Evolutionary conservation across 2,329 filamentous ascomycete genomes (phyloP).

Genomic region (Aspergillus tamarii): DNA sequence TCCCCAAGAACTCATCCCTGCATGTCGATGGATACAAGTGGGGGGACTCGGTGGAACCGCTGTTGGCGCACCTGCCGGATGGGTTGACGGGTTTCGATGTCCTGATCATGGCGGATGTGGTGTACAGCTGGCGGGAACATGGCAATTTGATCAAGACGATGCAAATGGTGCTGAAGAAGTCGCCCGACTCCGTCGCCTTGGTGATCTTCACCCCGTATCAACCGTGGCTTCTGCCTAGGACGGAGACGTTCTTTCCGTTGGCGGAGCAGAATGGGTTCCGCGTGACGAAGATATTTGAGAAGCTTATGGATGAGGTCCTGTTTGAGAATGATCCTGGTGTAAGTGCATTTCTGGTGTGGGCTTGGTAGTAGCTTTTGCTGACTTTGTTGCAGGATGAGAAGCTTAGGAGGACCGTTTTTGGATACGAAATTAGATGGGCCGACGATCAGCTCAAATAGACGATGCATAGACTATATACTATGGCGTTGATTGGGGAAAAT

Average conservation of each 20-base stretch:
- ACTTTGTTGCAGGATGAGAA: conserved; percentile 64
- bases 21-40: conserved; percentile 77
- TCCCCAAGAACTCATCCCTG: conserved; percentile 48
- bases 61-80: conserved; percentile 62
- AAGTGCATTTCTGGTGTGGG: conserved; percentile 31
- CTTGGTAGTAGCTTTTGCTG: conserved; percentile 12
- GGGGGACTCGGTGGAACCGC: conserved; percentile 66
- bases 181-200: conserved; percentile 64
- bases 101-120: conserved; percentile 81
- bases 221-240: conserved; percentile 84
- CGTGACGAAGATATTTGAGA: conserved; percentile 80
- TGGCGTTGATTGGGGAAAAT: background rate
- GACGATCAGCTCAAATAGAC: conserved; percentile 31
- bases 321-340: conserved; percentile 86
- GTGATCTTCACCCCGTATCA: conserved; percentile 96
- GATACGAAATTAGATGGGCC: conserved; percentile 72
- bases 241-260: conserved; percentile 83
- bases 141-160: conserved; percentile 74
- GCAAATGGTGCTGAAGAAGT: conserved; percentile 64
- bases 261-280: conserved; percentile 70
- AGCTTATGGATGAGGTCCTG: conserved; percentile 80
- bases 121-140: conserved; percentile 92
- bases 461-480: background rate
- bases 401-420: conserved; percentile 79
- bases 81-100: conserved; percentile 66